Evolutionary conservation across 305 asterid genomes (phyloP).

Genomic region (Fraxinus sp.): DNA sequence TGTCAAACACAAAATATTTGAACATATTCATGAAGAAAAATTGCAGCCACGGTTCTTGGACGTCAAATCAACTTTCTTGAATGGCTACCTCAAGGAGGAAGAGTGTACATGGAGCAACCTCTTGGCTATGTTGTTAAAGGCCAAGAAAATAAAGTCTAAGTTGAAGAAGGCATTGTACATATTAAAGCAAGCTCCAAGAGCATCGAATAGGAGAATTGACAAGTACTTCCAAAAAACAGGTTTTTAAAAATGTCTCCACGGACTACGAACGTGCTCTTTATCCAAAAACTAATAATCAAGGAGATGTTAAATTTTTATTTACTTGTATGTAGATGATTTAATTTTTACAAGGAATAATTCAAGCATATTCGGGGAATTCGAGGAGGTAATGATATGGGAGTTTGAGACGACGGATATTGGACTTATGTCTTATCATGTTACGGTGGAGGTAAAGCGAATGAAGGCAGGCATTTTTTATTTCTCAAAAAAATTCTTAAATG

Average conservation of each 20-base stretch:
- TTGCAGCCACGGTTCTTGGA: neutral
- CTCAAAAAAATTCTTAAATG: too few relatives aligned
- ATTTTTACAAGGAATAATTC: neutral
- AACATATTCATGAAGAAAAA: neutral
- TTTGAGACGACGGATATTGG: neutral
- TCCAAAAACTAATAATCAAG: neutral
- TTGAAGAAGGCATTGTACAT: neutral
- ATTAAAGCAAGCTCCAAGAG: neutral
- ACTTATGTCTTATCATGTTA: neutral
- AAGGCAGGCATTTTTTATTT: too few relatives aligned
- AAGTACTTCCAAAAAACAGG: neutral
- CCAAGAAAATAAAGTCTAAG: neutral
- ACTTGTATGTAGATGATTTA: neutral
- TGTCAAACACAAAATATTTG: neutral
- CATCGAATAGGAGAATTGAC: neutral
- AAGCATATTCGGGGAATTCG: neutral
- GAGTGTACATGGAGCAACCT: neutral
- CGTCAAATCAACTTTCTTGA: neutral
- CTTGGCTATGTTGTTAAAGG: neutral
- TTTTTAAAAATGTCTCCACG: neutral
- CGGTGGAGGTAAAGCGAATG: too few relatives aligned
- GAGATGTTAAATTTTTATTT: neutral
- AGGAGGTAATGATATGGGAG: neutral
- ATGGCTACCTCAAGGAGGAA: neutral
- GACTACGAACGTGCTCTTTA: neutral